phyloP scores from a whole-genome alignment of 2,329 filamentous ascomycete species.

The Mollisiaceae sp. region DNA sequence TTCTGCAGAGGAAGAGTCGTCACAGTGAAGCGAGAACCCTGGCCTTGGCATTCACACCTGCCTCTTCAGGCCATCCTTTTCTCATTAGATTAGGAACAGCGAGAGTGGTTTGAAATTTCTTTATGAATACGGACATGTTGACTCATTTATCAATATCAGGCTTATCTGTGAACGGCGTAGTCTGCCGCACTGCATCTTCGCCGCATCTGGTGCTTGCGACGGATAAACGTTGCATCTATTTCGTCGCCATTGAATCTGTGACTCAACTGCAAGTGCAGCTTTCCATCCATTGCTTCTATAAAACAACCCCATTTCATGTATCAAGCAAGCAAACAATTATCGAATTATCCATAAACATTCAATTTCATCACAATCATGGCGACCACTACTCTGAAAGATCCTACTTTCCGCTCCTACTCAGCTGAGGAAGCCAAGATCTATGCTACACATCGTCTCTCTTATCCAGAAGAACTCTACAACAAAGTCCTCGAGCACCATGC shows the following conservation, averaged over 20 bases:
- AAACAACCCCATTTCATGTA: neutral
- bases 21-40: conserved; percentile 3
- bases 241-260: neutral
- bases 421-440: conserved; percentile 37
- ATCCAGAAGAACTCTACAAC: conserved; percentile 31
- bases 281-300: neutral
- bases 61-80: neutral
- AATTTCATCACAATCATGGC: conserved; percentile 5
- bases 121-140: neutral
- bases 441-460: conserved; percentile 33
- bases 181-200: neutral
- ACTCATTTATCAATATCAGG: neutral
- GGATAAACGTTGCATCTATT: too few relatives aligned
- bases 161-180: neutral
- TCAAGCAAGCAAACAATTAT: neutral
- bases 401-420: conserved; percentile 39
- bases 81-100: too few relatives aligned
- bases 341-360: neutral
- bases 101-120: neutral
- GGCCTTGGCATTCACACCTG: conserved; percentile 6
- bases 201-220: too few relatives aligned
- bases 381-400: conserved; percentile 25
- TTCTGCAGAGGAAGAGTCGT: neutral
- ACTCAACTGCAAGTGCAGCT: conserved; percentile 1
- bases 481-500: conserved; percentile 35